These are phyloP conservation scores for Neopestalotiopsis sp. DNA, from an alignment of 2,329 filamentous ascomycete genomes.

Conservation along the genomic window DNA sequence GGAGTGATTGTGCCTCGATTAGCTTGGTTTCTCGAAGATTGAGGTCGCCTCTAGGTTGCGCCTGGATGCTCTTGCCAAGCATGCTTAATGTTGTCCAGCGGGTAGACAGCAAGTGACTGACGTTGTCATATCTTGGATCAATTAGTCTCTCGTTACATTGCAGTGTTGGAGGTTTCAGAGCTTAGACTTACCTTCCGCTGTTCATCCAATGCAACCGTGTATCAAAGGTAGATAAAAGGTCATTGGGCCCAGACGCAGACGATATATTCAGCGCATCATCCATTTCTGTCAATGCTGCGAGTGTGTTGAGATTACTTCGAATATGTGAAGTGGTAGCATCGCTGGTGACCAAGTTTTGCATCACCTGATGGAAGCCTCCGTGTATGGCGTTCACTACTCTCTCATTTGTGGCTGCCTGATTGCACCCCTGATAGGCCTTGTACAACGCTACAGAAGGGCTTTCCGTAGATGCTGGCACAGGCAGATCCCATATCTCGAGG, in stretches of 20 bases:
- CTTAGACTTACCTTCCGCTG: slow-evolving; percentile 69
- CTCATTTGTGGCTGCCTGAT: slow-evolving; percentile 64
- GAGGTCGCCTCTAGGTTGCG: slow-evolving; percentile 67
- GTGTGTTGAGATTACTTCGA: slow-evolving; percentile 61
- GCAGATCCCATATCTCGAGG: slow-evolving; percentile 91
- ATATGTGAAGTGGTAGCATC: slow-evolving; percentile 57
- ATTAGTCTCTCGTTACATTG: slow-evolving; percentile 27
- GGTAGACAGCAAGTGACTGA: slow-evolving; percentile 81
- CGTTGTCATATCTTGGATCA: slow-evolving; percentile 69
- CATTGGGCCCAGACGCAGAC: slow-evolving; percentile 64
- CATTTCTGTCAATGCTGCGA: slow-evolving; percentile 81
- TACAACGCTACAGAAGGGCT: slow-evolving; percentile 76
- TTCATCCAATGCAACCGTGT: slow-evolving; percentile 79
- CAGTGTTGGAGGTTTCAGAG: not conserved
- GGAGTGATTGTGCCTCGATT: slow-evolving; percentile 77
- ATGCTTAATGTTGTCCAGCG: slow-evolving; percentile 84
- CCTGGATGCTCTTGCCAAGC: slow-evolving; percentile 70
- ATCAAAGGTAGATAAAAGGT: slow-evolving; percentile 68
- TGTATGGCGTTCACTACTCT: slow-evolving; percentile 65
- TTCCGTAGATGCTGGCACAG: slow-evolving; percentile 67
- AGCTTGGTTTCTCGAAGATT: slow-evolving; percentile 69
- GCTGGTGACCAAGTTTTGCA: slow-evolving; percentile 59
- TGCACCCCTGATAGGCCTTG: slow-evolving; percentile 79
- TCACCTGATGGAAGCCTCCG: slow-evolving; percentile 64
- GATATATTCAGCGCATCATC: slow-evolving; percentile 74